Evolutionary conservation across 768 basidiomycete species (phyloP), one percentile per base, ranked within the genome.

Genomic region (Tubosaeta sp.): DNA sequence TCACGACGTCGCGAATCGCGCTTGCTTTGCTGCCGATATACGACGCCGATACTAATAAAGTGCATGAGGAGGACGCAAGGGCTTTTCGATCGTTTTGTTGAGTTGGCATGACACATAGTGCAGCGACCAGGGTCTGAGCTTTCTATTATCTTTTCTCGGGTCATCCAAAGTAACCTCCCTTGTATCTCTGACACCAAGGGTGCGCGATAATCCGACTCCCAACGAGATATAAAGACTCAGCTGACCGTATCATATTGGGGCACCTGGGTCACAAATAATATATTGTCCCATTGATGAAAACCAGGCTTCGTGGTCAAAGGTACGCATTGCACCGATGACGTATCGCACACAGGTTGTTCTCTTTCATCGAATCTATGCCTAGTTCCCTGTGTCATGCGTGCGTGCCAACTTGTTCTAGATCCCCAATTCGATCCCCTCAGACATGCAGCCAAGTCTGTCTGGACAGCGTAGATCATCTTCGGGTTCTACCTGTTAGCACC

Each of bases 61-160:
- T 37, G 42, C 55, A 59, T 35, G 54, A 59, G 60, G 54, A 59
- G 60, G 50, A 48, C 44, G 44, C 55, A 22, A 39, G 22, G 19
- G 42, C 22, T 13, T 42, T 42, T 25, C 37, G 11, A 38, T 38
- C 17, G n/a, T 10, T 38, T 14, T 17, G 6, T 19, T 38, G 37
- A 38, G n/a, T 10, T 17, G 17, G 37, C 17, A 38, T 38, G 35
- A n/a, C 12, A 17, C 35, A 31, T 29, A 39, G 13, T 29, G 27
- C 25, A 37, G 17, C 47, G 6, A 38, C 26, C 39, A 22, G 39
- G 22, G 7, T 41, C 22, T 6, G 19, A 39, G 9, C 38, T 42
- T 41, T 25, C 22, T 25, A 41, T 25, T 7, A 22, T 41, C 10
- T 12, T 12, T 41, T 16, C 38, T 37, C 37, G 37, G 37, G 34